Evolutionary conservation across 208 protist genomes (phyloP).

Genomic region (Trypanosoma theileri): DNA sequence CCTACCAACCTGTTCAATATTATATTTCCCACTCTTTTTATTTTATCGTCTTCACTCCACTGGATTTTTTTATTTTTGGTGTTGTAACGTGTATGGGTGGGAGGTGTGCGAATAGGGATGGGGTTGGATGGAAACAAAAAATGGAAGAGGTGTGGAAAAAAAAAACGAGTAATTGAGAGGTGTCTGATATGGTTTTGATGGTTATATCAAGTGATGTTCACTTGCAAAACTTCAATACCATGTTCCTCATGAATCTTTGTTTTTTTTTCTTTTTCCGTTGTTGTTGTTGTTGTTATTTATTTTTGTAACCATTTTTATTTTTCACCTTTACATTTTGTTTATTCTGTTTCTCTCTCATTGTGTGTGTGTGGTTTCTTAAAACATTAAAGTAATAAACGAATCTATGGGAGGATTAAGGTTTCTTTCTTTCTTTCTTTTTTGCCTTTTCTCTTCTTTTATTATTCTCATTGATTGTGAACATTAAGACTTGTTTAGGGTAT

Average conservation of each 20-base stretch:
- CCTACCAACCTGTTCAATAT: too few relatives aligned
- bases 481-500: neutral
- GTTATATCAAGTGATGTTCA: too few relatives aligned
- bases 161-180: too few relatives aligned
- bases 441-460: neutral
- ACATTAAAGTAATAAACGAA: conserved; percentile 3
- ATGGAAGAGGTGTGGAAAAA: too few relatives aligned
- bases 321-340: neutral
- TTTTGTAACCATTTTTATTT: neutral
- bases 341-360: neutral
- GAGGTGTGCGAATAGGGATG: too few relatives aligned
- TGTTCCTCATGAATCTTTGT: neutral
- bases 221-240: neutral
- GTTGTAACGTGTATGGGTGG: neutral
- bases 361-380: conserved; percentile 2
- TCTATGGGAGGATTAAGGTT: neutral
- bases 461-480: neutral
- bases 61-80: conserved; percentile 1
- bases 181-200: too few relatives aligned
- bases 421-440: neutral
- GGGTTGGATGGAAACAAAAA: too few relatives aligned
- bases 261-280: conserved; percentile 21
- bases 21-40: conserved; percentile 1
- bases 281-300: neutral
- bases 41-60: neutral